Conservation (phyloP, 345 rosid genomes). For the Adansonia digitata region DNA sequence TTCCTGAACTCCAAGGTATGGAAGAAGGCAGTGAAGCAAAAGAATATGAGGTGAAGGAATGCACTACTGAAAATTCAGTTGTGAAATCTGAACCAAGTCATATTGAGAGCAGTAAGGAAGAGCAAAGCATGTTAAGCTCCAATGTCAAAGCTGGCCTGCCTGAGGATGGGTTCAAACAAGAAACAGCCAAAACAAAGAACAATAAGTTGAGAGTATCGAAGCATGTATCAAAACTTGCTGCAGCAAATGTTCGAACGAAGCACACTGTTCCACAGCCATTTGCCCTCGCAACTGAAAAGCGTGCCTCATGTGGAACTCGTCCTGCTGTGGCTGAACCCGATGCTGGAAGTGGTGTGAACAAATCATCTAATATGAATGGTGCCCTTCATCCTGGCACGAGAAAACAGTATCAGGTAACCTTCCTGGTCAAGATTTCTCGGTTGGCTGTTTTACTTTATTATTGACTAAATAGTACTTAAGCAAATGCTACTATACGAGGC, state of each 20-base stretch:
- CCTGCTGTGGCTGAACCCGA: conserved; percentile 33
- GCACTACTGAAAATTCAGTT: conserved; percentile 50
- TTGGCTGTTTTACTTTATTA: no score
- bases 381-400: conserved; percentile 18
- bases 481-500: background rate
- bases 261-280: conserved; percentile 88
- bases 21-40: conserved; percentile 61
- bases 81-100: conserved; percentile 30
- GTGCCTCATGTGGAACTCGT: conserved; percentile 67
- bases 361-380: conserved; percentile 24
- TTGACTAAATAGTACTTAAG: background rate
- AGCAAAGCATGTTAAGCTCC: conserved; percentile 21
- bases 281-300: conserved; percentile 79
- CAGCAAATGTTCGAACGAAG: conserved; percentile 43
- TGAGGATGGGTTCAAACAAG: conserved; percentile 27
- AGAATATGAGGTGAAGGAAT: conserved; percentile 80
- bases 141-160: conserved; percentile 22
- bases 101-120: conserved; percentile 28
- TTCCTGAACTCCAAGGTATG: conserved; percentile 34
- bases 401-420: conserved; percentile 45
- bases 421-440: background rate
- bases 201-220: conserved; percentile 33
- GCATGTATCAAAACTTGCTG: conserved; percentile 40
- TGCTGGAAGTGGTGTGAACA: conserved; percentile 26
- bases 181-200: conserved; percentile 22